Conservation (phyloP, 2,329 filamentous ascomycete genomes). For the Oidium heveae region DNA sequence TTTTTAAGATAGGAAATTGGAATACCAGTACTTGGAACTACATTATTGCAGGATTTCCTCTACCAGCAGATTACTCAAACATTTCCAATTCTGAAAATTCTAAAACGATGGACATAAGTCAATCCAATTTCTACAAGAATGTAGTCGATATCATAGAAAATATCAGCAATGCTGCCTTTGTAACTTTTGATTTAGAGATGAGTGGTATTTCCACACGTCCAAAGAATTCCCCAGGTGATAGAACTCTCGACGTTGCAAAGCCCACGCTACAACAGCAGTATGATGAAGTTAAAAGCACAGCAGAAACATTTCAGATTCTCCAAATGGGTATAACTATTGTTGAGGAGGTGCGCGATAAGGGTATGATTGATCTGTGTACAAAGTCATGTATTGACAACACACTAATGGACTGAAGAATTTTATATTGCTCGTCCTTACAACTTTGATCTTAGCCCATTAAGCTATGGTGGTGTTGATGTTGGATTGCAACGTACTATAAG, state of each 20-base stretch:
- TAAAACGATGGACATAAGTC: conserved; percentile 28
- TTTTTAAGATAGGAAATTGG: no score
- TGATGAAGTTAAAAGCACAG: conserved; percentile 30
- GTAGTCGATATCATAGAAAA: conserved; percentile 30
- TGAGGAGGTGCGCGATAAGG: conserved; percentile 26
- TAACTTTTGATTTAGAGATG: conserved; percentile 40
- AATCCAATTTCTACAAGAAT: conserved; percentile 20
- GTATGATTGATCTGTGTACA: conserved; percentile 9
- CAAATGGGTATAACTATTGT: conserved; percentile 43
- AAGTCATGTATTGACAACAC: background rate
- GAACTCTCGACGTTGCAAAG: conserved; percentile 16
- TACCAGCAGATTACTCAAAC: no score
- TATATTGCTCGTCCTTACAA: conserved; percentile 40
- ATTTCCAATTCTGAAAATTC: background rate
- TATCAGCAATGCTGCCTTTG: conserved; percentile 32
- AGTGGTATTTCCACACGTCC: conserved; percentile 29
- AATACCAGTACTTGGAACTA: no score
- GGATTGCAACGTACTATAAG: conserved; percentile 33
- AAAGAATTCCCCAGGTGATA: conserved; percentile 9
- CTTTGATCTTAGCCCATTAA: conserved; percentile 31
- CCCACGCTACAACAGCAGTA: conserved; percentile 34
- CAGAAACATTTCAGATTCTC: conserved; percentile 35
- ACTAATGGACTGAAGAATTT: conserved; percentile 13
- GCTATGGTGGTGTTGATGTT: conserved; percentile 20
- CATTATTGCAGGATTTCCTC: no score